These are phyloP conservation scores for Ganoderma boninense DNA, from an alignment of 1,284 basidiomycete genomes.

Conservation along the genomic window DNA sequence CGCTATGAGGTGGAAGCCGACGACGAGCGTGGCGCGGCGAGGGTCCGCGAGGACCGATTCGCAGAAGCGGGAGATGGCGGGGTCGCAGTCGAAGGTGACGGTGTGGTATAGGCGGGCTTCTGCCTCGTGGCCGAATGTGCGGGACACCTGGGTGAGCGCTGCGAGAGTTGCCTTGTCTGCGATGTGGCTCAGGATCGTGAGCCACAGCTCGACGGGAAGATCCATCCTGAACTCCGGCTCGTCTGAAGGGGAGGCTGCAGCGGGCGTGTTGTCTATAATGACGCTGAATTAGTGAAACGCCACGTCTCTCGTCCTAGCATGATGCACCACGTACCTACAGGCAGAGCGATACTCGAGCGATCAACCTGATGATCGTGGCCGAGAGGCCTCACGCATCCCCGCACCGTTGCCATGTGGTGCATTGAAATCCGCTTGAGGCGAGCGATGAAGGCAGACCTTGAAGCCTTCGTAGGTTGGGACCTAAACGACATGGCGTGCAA, in stretches of 20 bases:
- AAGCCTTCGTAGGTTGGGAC: not conserved
- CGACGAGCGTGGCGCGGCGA: not conserved
- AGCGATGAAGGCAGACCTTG: not conserved
- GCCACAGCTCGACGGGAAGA: slow-evolving; percentile 18
- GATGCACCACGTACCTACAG: not conserved
- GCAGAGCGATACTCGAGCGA: not conserved
- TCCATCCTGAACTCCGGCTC: not conserved
- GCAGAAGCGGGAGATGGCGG: not conserved
- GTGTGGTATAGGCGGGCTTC: slow-evolving; percentile 12
- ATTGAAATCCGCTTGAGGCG: not conserved
- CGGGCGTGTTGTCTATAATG: not conserved
- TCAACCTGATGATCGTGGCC: not conserved
- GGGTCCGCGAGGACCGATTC: not conserved
- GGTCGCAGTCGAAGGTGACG: slow-evolving; percentile 4
- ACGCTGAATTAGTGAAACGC: not conserved
- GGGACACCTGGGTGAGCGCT: slow-evolving; percentile 1
- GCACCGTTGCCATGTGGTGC: not conserved
- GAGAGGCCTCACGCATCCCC: not conserved
- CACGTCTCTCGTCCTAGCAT: not conserved
- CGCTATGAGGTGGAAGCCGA: not conserved
- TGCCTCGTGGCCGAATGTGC: not conserved
- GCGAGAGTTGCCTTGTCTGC: not conserved
- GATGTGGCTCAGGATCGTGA: slow-evolving; percentile 4
- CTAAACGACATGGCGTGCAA: not conserved
- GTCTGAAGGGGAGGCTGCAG: not conserved